Percentiles rank a stretch among this genome's conserved stretches.
These are phyloP conservation scores for Crithidia sp. DNA, from an alignment of 208 protist species.

Conservation along the genomic window DNA sequence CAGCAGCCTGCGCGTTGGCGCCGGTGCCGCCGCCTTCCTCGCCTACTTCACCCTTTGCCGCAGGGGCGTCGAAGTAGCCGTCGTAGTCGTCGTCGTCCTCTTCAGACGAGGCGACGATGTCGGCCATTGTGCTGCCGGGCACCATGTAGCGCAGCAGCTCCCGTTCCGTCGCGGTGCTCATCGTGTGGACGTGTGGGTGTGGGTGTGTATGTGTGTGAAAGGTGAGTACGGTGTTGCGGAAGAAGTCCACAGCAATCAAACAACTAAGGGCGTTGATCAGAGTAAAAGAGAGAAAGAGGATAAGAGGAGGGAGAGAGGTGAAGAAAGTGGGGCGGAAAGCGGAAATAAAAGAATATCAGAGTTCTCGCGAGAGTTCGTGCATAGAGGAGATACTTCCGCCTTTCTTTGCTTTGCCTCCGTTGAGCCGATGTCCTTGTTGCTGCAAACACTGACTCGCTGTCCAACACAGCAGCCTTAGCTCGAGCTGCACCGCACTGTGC, in stretches of 20 bases:
- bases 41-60: constrained; percentile 28
- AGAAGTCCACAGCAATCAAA: not conserved
- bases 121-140: constrained; percentile 73
- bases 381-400: too few relatives aligned
- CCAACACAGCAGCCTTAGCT: too few relatives aligned
- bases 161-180: constrained; percentile 22
- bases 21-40: constrained; percentile 31
- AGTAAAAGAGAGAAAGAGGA: too few relatives aligned
- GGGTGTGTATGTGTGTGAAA: not conserved
- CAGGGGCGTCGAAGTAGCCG: constrained; percentile 52
- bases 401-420: too few relatives aligned
- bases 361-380: too few relatives aligned
- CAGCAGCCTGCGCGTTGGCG: constrained; percentile 65
- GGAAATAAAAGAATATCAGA: too few relatives aligned
- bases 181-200: not conserved
- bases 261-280: too few relatives aligned
- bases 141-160: constrained; percentile 85
- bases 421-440: too few relatives aligned
- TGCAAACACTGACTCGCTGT: too few relatives aligned
- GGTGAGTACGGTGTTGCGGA: not conserved
- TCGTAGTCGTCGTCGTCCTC: constrained; percentile 64
- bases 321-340: too few relatives aligned
- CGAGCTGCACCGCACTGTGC: too few relatives aligned
- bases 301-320: too few relatives aligned
- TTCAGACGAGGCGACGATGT: constrained; percentile 50